These are phyloP conservation scores for Garcia nutans DNA, from an alignment of 345 rosid genomes.

Conservation along the genomic window DNA sequence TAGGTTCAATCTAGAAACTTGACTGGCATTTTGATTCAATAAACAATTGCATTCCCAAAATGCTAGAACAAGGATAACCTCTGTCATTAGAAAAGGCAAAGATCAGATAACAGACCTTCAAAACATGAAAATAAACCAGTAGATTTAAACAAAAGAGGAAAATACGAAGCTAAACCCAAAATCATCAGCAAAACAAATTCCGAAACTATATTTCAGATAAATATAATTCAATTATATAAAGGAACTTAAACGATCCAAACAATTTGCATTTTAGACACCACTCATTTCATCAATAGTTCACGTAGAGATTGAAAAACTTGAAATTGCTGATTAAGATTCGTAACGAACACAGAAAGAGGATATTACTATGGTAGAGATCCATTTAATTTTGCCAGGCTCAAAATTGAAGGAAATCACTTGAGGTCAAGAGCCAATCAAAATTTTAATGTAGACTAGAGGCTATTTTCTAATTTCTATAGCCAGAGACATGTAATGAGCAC, in stretches of 20 bases:
- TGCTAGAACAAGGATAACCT: neutral
- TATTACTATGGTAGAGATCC: neutral
- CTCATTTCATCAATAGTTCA: too few relatives aligned
- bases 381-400: too few relatives aligned
- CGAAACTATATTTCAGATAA: neutral
- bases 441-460: neutral
- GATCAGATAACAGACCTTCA: neutral
- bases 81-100: neutral
- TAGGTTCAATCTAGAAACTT: neutral
- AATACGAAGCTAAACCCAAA: neutral
- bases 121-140: neutral
- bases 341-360: neutral
- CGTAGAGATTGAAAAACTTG: neutral
- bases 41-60: neutral
- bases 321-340: neutral
- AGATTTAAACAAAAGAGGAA: neutral
- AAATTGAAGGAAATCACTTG: neutral
- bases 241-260: neutral
- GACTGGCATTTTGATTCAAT: neutral
- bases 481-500: neutral
- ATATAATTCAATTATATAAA: neutral
- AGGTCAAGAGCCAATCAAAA: neutral
- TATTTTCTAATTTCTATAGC: neutral
- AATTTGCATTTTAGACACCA: neutral
- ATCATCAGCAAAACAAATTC: neutral